These are phyloP conservation scores for Fusarium xylarioides DNA, from an alignment of 2,329 filamentous ascomycete species.

Conservation along the genomic window DNA sequence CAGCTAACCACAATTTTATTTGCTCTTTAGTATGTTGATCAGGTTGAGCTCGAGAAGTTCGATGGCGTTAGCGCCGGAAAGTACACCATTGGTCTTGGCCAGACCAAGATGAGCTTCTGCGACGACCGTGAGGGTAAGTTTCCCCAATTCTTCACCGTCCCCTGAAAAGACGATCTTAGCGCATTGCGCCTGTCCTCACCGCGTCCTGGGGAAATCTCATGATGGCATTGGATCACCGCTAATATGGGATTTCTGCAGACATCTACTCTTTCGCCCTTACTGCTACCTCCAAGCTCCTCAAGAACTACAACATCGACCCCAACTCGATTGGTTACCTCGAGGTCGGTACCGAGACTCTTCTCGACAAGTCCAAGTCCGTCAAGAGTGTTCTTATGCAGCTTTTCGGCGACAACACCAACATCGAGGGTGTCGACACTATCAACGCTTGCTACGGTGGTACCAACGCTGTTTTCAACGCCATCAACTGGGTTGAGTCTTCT, in stretches of 20 bases:
- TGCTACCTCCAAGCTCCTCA: constrained; percentile 77
- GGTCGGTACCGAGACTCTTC: constrained; percentile 84
- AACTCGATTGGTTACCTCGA: constrained; percentile 82
- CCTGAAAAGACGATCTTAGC: constrained; percentile 10
- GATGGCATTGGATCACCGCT: constrained; percentile 20
- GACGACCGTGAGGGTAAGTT: constrained; percentile 82
- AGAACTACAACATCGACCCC: constrained; percentile 84
- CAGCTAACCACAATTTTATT: constrained; percentile 41
- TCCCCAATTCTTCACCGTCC: constrained; percentile 22
- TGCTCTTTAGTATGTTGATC: constrained; percentile 77
- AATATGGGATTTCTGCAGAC: constrained; percentile 59
- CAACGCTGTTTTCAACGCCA: constrained; percentile 82
- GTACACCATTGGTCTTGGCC: constrained; percentile 90
- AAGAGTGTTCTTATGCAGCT: constrained; percentile 90
- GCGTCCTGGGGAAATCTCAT: background rate
- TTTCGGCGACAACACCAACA: constrained; percentile 83
- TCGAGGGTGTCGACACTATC: constrained; percentile 84
- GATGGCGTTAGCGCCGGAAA: constrained; percentile 84
- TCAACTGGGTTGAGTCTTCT: constrained; percentile 89
- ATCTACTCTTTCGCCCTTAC: constrained; percentile 89
- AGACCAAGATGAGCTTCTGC: constrained; percentile 93
- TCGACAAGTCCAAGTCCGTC: constrained; percentile 92
- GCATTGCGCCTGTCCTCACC: constrained; percentile 12
- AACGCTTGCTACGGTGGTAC: constrained; percentile 90
- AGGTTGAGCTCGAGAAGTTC: constrained; percentile 84